Evolutionary conservation across 805 yeast species (phyloP), one percentile per base, ranked within the genome.

Genomic region (Maudiozyma bulderi): DNA sequence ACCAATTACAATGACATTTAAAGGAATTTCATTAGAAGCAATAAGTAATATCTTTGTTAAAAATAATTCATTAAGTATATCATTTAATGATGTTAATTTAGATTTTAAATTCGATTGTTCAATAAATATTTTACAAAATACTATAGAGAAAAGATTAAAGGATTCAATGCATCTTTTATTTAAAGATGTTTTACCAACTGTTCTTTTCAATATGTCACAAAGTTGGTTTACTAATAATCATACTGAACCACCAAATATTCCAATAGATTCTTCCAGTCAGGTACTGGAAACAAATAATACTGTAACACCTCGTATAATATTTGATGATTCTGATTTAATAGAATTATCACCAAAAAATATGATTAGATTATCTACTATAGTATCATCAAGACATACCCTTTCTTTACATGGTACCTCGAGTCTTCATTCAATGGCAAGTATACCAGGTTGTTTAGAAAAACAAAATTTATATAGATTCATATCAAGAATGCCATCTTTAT

Each of bases 341-440:
- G 78, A 78, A 46, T 71, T 83, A 14, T 76, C 85, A 4, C 79
- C 86, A 2, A 82, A 82, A 8, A 82, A 81, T 54, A 75, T 82
- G 73, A 71, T 81, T 60, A 75, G 84, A 58, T 72, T 90, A 11
- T 76, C 85, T 0, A 75, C 86, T 5, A 69, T 91, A 50, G 77
- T 80, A 44, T 78, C 83, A 13, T 81, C 91, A 1, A 77, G 96
- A 54, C 88, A 86, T 55, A 86, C 97, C 0, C 72, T 91, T 52
- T 79, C 86, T n/a, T 65, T 91, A 44, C 73, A 77, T 29, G 75
- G 86, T 0, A 81, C 86, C 1, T 43, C 29, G 20, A 57, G 58
- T 8, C 67, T 39, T 73, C 65, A 20, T 73, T 68, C 47, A 72
- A 73, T 58, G 68, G 72, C 56, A 33, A 56, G 61, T 8, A 62